phyloP scores from a whole-genome alignment of 75 land plant genomes.

The Selaginella tamariscina region DNA sequence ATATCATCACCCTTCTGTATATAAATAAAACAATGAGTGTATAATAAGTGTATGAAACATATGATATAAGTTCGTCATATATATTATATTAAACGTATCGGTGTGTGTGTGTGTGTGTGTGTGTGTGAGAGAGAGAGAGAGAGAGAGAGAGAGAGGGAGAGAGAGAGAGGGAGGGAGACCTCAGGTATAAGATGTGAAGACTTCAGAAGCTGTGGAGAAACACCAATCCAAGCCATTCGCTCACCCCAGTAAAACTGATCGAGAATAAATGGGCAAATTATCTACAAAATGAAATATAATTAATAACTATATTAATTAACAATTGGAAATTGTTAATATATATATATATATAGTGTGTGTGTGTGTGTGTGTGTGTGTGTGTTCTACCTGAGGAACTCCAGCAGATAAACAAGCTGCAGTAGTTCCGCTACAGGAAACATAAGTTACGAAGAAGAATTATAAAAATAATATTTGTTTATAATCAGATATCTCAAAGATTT shows the following conservation, averaged over 20 bases:
- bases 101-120: no score
- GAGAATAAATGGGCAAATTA: slow-evolving; percentile 76
- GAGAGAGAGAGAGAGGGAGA: no score
- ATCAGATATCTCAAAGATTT: background rate
- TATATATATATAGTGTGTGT: no score
- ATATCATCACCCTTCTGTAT: no score
- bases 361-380: no score
- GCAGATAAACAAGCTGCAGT: slow-evolving; percentile 80
- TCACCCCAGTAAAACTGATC: slow-evolving; percentile 99
- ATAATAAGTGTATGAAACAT: no score
- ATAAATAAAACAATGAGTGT: no score
- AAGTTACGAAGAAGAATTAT: background rate
- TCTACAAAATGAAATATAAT: slow-evolving; percentile 28
- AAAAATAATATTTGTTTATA: background rate
- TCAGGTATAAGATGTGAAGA: slow-evolving; percentile 45
- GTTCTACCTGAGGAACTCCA: slow-evolving; percentile 88
- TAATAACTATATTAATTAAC: background rate
- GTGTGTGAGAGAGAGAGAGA: no score
- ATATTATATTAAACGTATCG: no score
- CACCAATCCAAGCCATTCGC: slow-evolving; percentile 84
- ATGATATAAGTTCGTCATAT: no score
- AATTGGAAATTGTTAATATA: no score
- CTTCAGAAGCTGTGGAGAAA: slow-evolving; percentile 61
- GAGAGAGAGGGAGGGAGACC: no score
- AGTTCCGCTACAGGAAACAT: slow-evolving; percentile 46